Base-by-base conservation (phyloP, 2,329 filamentous ascomycete species). In the Aureobasidium uvarum region DNA sequence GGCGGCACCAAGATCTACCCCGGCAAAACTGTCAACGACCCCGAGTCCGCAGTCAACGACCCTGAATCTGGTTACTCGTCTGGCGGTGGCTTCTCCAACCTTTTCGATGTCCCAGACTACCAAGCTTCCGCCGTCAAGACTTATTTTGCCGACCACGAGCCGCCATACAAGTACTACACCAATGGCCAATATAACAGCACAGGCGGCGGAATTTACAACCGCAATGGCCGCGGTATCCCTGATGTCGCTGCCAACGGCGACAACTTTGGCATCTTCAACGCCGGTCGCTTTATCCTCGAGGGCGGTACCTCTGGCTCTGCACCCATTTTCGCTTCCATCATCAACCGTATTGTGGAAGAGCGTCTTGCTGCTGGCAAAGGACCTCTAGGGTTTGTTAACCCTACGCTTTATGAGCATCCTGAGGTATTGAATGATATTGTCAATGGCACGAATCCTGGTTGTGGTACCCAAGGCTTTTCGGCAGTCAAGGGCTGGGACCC, bases 81-180 rank as follows among this genome's bases (percentile, higher is more conserved):
- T 39, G 78, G 78, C n/a, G 79, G 80, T 60, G 79, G 77, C 38
- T 75, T 58, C 72, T 74, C 33, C 70, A 77, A 65, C 38, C 70
- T 69, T 76, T 76, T 72, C 74, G 73, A 68, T 38, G 72, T 50
- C 3, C 72, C 58, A 0, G 67, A 69, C n/a, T 81, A 77, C 64
- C 79, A 81, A 66, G 62, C 71, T 0, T 56, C 71, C 3, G 77
- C 76, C 1, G 78, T 81, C 1, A 54, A 41, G 18, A 66, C 68
- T 13, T 81, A 78, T 77, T 74, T 75, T 33, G 60, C 60, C 14
- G 68, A 66, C 16, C 64, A 71, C 66, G 68, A 69, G 8, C 70
- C 72, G 10, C 65, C 67, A 10, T 73, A 75, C 64, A 69, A 69
- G 16, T 72, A 74, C 66, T 66, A 67, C 64, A 59, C 65, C 46